Evolutionary conservation across 2,329 filamentous ascomycete genomes (phyloP), one percentile per base, ranked within the genome.

Genomic region (Dactylellina leptospora): DNA sequence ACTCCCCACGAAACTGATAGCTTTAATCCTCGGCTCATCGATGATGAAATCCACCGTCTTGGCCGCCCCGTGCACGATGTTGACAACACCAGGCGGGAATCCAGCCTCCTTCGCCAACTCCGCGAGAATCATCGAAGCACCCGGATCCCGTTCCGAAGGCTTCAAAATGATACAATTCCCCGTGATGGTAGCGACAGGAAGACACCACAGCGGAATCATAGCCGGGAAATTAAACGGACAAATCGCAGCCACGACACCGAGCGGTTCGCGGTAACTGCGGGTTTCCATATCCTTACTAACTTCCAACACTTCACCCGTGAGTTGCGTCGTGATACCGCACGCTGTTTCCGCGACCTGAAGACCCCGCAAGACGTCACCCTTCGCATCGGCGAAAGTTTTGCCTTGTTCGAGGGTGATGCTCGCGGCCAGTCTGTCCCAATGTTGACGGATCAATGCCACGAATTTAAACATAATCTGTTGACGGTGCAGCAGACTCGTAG

Each of bases 141-240:
- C 91, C 6, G 91, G 91, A 77, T 93, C 91, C 68, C 91, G 87
- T 82, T 96, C 91, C 0, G 91, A 93, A 8, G 91, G 91, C 85
- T 96, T 96, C 76, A 96, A 83, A 76, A 96, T 86, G 68, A 92
- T 83, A 11, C 90, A 93, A 83, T 96, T 96, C 56, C 91, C 91
- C 16, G 90, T 92, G 25, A 93, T 86, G 44, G 90, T 91, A 48
- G 91, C 91, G 76, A 95, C 90, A 38, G 91, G 91, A 74, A 96
- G 92, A 73, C 86, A 92, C 91, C 91, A 96, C n/a, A 96, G 84
- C 2, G 91, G 91, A 79, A 96, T 95, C 91, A 96, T 96, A 76
- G 91, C 91, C 44, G 91, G 91, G 82, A 95, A 95, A 83, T 95
- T 95, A 79, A 95, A 95, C 1, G 91, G 91, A 83, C 91, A 95